Evolutionary conservation across 148 eudicot genomes (phyloP).

Genomic region (Cornus kousa): DNA sequence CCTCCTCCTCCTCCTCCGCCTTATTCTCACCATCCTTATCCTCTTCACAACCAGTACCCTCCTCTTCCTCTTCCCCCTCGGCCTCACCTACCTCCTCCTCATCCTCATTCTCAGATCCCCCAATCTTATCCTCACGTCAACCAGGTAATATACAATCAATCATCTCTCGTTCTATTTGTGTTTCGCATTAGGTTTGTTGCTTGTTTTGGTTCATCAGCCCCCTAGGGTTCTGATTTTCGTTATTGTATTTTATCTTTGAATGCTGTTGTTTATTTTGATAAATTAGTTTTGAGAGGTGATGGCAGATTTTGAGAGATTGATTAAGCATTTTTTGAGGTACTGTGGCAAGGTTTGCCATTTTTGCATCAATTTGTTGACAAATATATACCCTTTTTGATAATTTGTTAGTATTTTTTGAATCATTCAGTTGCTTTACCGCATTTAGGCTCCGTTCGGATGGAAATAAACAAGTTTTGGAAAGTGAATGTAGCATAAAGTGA

Average conservation of each 20-base stretch:
- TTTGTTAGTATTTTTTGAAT: no score
- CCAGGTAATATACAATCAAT: constrained; percentile 26
- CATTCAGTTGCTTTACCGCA: no score
- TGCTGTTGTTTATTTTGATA: background rate
- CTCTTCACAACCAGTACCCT: constrained; percentile 24
- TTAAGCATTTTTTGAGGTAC: background rate
- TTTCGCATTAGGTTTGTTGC: background rate
- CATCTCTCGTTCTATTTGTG: background rate
- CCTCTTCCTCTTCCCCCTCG: constrained; percentile 18
- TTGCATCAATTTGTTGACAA: background rate
- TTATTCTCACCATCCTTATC: constrained; percentile 27
- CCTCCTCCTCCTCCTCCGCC: constrained; percentile 5
- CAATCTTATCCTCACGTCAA: constrained; percentile 33
- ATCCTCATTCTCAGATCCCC: constrained; percentile 24
- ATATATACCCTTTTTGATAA: no score
- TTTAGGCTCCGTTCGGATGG: no score
- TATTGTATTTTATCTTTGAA: background rate
- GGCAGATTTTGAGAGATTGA: background rate
- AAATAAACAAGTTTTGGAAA: no score
- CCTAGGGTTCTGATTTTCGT: constrained; percentile 7
- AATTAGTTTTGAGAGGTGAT: background rate
- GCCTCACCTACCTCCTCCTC: constrained; percentile 24
- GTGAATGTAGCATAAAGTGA: no score
- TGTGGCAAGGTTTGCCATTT: background rate
- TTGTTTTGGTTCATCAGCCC: constrained; percentile 3